Conservation (phyloP, 75 land plant genomes). For the Selaginella moellendorffii region DNA sequence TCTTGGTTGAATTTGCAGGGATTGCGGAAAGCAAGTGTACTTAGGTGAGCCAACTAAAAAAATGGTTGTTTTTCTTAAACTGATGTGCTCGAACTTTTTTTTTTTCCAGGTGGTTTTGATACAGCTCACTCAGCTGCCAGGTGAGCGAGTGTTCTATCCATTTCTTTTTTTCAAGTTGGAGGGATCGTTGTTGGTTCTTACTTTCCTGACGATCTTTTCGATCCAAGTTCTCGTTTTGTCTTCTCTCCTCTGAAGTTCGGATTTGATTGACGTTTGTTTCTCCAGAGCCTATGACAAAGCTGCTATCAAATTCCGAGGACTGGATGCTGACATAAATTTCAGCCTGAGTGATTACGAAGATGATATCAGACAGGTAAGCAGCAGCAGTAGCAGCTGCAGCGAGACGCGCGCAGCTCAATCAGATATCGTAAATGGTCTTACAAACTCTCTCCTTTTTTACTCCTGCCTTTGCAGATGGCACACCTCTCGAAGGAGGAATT, state of each 20-base stretch:
- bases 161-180: too few species aligned
- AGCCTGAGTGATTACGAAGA: not conserved
- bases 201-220: too few species aligned
- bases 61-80: too few species aligned
- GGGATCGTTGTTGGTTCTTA: too few species aligned
- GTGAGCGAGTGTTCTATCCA: constrained; percentile 13
- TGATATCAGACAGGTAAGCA: constrained; percentile 4
- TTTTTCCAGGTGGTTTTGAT: constrained; percentile 53
- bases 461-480: not conserved
- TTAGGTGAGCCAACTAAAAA: constrained; percentile 49
- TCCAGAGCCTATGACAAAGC: constrained; percentile 8
- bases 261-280: not conserved
- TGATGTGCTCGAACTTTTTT: not conserved
- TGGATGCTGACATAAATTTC: not conserved
- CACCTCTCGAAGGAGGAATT: constrained; percentile 10
- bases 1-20: constrained; percentile 55
- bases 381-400: too few species aligned
- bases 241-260: too few species aligned
- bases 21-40: constrained; percentile 78
- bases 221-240: too few species aligned
- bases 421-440: too few species aligned
- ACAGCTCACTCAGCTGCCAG: constrained; percentile 80
- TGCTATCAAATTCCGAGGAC: constrained; percentile 8
- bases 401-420: too few species aligned
- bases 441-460: not conserved